Evolutionary conservation across 768 basidiomycete species (phyloP).

Genomic region (Suillus lakei): DNA sequence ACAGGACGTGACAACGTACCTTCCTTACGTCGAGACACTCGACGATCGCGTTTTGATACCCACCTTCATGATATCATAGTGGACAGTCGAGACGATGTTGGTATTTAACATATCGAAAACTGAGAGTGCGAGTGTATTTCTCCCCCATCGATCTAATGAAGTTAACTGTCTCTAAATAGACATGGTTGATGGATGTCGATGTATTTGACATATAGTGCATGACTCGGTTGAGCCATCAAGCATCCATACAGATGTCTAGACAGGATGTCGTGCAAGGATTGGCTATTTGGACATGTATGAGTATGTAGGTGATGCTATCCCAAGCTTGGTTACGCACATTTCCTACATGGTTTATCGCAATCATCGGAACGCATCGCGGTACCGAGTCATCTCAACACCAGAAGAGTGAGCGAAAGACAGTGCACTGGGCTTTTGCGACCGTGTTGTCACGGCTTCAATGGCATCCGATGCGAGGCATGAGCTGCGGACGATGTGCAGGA

Average conservation of each 20-base stretch:
- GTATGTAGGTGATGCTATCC: neutral
- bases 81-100: no score
- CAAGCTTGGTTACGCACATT: neutral
- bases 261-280: neutral
- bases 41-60: no score
- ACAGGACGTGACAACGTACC: no score
- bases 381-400: conserved; percentile 62
- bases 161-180: no score
- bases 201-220: neutral
- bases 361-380: conserved; percentile 10
- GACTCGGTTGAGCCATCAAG: neutral
- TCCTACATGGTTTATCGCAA: neutral
- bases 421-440: conserved; percentile 73
- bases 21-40: no score
- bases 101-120: no score
- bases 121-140: no score
- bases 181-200: neutral
- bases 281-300: neutral
- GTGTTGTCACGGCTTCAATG: conserved; percentile 50
- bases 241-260: neutral
- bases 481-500: conserved; percentile 47
- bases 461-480: conserved; percentile 38
- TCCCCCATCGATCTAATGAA: neutral
- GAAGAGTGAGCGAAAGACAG: conserved; percentile 69
- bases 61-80: no score